These are phyloP conservation scores for Parsonsia alboflavescens DNA, from an alignment of 257 asterid species.

Conservation along the genomic window DNA sequence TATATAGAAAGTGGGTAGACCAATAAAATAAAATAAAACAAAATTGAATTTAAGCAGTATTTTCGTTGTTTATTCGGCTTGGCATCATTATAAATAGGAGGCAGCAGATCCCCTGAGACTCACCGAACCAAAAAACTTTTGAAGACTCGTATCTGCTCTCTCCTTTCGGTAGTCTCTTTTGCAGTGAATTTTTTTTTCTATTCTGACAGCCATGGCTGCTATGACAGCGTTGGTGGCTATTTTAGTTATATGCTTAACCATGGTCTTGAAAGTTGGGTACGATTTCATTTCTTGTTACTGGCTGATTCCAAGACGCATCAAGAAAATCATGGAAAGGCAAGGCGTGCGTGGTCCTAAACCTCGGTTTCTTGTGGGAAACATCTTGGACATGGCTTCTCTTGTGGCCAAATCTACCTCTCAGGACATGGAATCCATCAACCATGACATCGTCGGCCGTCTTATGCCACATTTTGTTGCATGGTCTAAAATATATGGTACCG, in stretches of 20 bases:
- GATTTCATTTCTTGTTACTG: constrained; percentile 58
- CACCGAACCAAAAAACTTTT: neutral
- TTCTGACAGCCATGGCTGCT: constrained; percentile 35
- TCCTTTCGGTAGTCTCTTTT: neutral
- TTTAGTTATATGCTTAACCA: constrained; percentile 16
- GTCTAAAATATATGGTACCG: constrained; percentile 74
- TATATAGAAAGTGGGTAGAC: neutral
- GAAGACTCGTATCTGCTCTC: neutral
- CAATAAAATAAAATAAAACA: no score
- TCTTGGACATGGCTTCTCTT: constrained; percentile 55
- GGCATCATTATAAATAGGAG: constrained; percentile 17
- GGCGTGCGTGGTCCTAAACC: constrained; percentile 90
- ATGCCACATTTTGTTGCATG: constrained; percentile 76
- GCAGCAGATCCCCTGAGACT: neutral
- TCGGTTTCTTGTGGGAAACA: constrained; percentile 72
- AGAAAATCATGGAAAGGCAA: constrained; percentile 63
- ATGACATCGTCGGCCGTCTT: constrained; percentile 75
- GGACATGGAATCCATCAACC: constrained; percentile 61
- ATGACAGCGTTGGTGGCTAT: constrained; percentile 16
- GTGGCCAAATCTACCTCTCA: constrained; percentile 55
- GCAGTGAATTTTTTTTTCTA: neutral
- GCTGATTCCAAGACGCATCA: constrained; percentile 77
- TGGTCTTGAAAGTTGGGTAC: constrained; percentile 28
- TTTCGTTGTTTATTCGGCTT: neutral
- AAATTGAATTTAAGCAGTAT: neutral